phyloP scores from a whole-genome alignment of 2,329 filamentous ascomycete genomes.

The Davidsoniella australis region DNA sequence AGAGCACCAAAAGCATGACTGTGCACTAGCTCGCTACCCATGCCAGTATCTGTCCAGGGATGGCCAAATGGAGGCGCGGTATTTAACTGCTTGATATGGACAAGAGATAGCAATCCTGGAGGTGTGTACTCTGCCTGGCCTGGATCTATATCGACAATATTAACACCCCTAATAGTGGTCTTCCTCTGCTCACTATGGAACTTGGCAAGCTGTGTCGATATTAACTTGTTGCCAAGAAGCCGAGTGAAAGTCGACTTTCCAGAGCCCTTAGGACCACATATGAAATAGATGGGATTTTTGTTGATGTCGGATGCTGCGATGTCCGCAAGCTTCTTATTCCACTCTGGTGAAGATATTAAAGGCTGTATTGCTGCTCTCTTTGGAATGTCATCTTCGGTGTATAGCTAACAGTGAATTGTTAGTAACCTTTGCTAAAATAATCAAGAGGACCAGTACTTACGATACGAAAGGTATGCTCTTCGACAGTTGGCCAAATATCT shows the following conservation, averaged over 20 bases:
- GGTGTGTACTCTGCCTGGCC: conserved; percentile 60
- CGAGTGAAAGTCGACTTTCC: conserved; percentile 63
- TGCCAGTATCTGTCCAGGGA: conserved; percentile 19
- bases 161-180: conserved; percentile 21
- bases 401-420: conserved; percentile 26
- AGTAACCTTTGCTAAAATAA: conserved; percentile 13
- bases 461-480: conserved; percentile 29
- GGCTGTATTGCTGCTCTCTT: conserved; percentile 34
- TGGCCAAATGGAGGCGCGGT: conserved; percentile 53
- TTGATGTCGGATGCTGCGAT: conserved; percentile 18
- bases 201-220: conserved; percentile 28
- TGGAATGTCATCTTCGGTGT: conserved; percentile 34
- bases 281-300: conserved; percentile 29
- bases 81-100: conserved; percentile 42
- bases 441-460: conserved; percentile 20
- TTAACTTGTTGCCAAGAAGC: conserved; percentile 46
- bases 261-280: conserved; percentile 54
- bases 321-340: conserved; percentile 40
- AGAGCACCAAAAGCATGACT: conserved; percentile 50
- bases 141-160: conserved; percentile 59
- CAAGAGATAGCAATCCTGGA: conserved; percentile 52
- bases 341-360: conserved; percentile 37
- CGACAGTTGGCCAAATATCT: conserved; percentile 43
- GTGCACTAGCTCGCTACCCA: conserved; percentile 27
- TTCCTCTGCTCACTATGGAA: conserved; percentile 13